Evolutionary conservation across 305 asterid genomes (phyloP).

Genomic region (Andrographis paniculata): DNA sequence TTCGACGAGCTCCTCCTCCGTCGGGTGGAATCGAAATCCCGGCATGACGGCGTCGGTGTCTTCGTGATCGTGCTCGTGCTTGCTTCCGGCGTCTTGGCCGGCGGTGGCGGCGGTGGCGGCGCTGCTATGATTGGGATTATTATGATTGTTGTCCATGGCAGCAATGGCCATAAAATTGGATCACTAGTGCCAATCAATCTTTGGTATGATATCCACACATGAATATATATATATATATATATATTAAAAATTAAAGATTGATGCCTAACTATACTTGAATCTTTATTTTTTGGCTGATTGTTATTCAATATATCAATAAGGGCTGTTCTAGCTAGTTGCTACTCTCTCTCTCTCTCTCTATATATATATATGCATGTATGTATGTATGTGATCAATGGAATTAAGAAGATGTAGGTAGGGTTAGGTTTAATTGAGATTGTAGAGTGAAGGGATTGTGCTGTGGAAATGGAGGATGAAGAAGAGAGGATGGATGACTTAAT

Average conservation of each 20-base stretch:
- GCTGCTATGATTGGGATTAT: neutral
- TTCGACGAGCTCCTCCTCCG: slow-evolving; percentile 83
- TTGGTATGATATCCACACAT: neutral
- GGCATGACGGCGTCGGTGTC: slow-evolving; percentile 90
- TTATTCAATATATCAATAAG: no score
- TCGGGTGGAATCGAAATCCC: slow-evolving; percentile 85
- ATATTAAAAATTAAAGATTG: no score
- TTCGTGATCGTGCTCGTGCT: slow-evolving; percentile 38
- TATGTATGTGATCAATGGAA: no score
- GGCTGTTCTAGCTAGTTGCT: no score
- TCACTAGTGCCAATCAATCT: neutral
- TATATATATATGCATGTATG: no score
- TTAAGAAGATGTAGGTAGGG: no score
- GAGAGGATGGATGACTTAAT: slow-evolving; percentile 17
- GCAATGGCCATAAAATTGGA: slow-evolving; percentile 39
- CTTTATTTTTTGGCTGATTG: no score
- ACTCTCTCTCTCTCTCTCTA: no score
- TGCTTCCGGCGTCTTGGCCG: slow-evolving; percentile 19
- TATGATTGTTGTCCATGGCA: slow-evolving; percentile 29
- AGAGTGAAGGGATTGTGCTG: neutral
- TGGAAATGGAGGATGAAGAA: slow-evolving; percentile 7
- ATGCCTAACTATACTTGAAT: no score
- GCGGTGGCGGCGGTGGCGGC: no score
- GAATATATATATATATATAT: no score
- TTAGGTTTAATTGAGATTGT: neutral